Evolutionary conservation across 2,329 filamentous ascomycete genomes (phyloP), one percentile per base, ranked within the genome.

Genomic region (Corniculantispora saksenae): DNA sequence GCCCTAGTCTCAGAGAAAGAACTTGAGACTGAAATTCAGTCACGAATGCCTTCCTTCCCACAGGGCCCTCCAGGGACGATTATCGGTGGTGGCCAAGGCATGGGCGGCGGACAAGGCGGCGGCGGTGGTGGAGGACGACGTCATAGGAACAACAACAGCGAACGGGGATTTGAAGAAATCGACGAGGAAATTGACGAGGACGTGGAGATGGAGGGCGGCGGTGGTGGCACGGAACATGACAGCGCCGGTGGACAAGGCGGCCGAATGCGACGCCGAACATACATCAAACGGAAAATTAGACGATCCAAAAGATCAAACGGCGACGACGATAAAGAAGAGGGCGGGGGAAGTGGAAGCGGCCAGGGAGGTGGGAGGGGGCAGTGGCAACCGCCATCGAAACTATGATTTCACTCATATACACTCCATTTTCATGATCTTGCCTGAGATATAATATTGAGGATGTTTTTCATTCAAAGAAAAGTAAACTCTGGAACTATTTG

Each of bases 161-260:
- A 29, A 15, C 9, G 51, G 21, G 51, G 32, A 15, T 54, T 29
- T 35, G 29, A 54, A 25, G 51, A 54, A 29, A 54, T 54, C 51
- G 51, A 54, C 6, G 51, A 54, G 25, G 51, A 54, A 54, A 54
- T 54, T 17, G 51, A 54, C 51, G 51, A 54, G 25, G 51, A 54
- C 17, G 51, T 54, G 15, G 51, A 54, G 17, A 54, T 54, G 25
- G 51, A 54, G 29, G 51, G 51, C 6, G 51, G 51, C 23, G 51
- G 51, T 15, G 51, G 51, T 3, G 51, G 51, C 9, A 54, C 51
- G 17, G 51, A 29, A 19, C 51, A 54, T n/a, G 51, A 54, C 12
- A 54, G 51, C 29, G 51, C 29, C 12, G 51, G 51, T 7, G 51
- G 51, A 8, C 51, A 54, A 32, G 51, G 51, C n/a, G 51, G 51